Evolutionary conservation across 2,329 filamentous ascomycete genomes (phyloP).

Genomic region (Cercospora sp.): DNA sequence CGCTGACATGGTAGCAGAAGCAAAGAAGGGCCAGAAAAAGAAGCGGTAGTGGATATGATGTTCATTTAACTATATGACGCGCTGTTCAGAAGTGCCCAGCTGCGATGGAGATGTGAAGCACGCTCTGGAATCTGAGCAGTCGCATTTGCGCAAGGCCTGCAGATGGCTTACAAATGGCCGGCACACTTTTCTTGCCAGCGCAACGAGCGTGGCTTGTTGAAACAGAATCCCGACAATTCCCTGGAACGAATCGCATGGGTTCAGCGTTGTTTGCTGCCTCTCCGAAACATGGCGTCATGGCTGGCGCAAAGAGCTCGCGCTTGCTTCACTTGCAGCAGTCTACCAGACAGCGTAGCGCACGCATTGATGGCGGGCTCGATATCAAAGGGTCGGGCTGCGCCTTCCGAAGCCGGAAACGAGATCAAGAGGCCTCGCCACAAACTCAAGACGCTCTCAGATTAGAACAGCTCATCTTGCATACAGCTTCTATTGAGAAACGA

Average conservation of each 20-base stretch:
- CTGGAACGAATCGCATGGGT: neutral
- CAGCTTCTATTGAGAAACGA: neutral
- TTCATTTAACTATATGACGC: neutral
- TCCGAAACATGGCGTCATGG: neutral
- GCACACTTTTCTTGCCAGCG: neutral
- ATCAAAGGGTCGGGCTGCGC: neutral
- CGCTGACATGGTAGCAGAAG: conserved; percentile 29
- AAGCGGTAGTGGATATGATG: conserved; percentile 30
- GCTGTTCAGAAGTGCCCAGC: neutral
- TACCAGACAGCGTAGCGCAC: neutral
- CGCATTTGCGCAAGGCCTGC: neutral
- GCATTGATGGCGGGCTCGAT: neutral
- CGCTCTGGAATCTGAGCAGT: neutral
- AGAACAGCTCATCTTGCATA: neutral
- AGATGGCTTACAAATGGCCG: neutral
- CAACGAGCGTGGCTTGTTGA: neutral
- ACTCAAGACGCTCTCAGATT: neutral
- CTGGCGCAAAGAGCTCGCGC: neutral
- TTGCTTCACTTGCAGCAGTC: neutral
- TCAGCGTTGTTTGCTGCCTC: neutral
- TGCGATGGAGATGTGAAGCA: neutral
- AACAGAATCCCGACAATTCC: neutral
- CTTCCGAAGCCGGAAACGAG: neutral
- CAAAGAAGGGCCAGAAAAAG: conserved; percentile 45
- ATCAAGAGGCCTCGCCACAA: neutral